Evolutionary conservation across 2,329 filamentous ascomycete genomes (phyloP).

Genomic region (Monosporascus sp.): DNA sequence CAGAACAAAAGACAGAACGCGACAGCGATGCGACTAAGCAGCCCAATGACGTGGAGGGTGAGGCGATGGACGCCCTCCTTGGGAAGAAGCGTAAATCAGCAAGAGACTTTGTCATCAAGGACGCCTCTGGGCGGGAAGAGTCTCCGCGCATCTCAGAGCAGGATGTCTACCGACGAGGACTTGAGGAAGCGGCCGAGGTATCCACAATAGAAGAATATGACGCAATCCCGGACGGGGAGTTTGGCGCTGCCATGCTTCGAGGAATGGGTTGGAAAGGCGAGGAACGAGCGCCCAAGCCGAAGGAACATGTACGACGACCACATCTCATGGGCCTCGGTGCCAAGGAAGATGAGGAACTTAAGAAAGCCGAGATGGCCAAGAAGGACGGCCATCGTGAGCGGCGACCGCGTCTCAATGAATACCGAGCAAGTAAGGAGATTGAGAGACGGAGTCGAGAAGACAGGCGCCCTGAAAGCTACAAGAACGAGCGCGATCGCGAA

Average conservation of each 20-base stretch:
- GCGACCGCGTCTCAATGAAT: conserved; percentile 45
- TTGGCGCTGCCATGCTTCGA: conserved; percentile 81
- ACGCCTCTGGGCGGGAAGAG: conserved; percentile 11
- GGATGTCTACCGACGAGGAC: conserved; percentile 65
- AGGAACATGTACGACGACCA: conserved; percentile 64
- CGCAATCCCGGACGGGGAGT: conserved; percentile 87
- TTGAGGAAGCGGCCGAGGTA: conserved; percentile 65
- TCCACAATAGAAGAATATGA: conserved; percentile 81
- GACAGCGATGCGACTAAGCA: conserved; percentile 4
- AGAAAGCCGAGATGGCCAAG: conserved; percentile 52
- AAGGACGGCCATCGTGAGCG: conserved; percentile 33
- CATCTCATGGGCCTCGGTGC: conserved; percentile 85
- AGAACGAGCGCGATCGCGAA: conserved; percentile 40
- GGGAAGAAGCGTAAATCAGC: conserved; percentile 44
- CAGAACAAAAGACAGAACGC: conserved; percentile 8
- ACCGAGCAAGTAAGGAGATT: conserved; percentile 39
- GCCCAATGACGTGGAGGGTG: conserved; percentile 33
- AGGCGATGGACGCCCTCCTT: conserved; percentile 63
- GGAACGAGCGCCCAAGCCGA: conserved; percentile 44
- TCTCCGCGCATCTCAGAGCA: conserved; percentile 45
- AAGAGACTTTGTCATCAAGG: conserved; percentile 46
- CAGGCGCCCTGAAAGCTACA: conserved; percentile 37
- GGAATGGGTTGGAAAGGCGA: conserved; percentile 93
- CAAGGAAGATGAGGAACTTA: conserved; percentile 71
- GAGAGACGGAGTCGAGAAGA: conserved; percentile 36